Percentiles rank a stretch among this genome's conserved stretches.
These are phyloP conservation scores for Coffea canephora DNA, from an alignment of 257 asterid genomes.

Conservation along the genomic window DNA sequence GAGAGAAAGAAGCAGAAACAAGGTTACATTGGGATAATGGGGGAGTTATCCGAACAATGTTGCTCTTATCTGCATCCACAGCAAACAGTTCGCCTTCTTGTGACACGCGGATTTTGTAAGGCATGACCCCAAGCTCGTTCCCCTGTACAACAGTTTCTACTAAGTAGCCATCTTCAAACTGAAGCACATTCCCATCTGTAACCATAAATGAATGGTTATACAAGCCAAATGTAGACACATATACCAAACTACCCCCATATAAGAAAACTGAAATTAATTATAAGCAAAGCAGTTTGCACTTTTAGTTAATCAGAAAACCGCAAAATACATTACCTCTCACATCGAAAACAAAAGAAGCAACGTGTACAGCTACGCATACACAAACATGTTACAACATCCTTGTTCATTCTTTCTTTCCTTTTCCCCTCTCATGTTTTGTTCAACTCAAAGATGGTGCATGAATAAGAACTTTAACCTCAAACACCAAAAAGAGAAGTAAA, in stretches of 20 bases:
- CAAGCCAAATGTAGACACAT: neutral
- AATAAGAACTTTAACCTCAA: neutral
- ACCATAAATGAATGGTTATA: constrained; percentile 10
- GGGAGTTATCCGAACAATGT: constrained; percentile 78
- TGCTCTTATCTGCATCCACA: constrained; percentile 86
- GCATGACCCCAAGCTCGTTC: constrained; percentile 84
- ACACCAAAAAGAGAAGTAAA: neutral
- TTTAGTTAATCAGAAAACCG: neutral
- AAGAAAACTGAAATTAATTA: neutral
- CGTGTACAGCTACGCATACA: neutral
- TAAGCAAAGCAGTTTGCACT: neutral
- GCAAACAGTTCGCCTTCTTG: constrained; percentile 95
- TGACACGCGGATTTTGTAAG: constrained; percentile 68
- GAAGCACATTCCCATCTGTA: constrained; percentile 77
- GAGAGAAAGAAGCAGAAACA: constrained; percentile 13
- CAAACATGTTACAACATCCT: neutral
- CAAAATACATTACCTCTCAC: neutral
- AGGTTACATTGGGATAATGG: constrained; percentile 86
- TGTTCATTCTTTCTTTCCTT: neutral
- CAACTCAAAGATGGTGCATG: neutral
- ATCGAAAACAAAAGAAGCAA: neutral
- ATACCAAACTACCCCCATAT: neutral
- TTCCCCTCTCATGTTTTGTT: neutral
- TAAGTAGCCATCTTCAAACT: constrained; percentile 86
- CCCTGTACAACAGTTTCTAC: constrained; percentile 96